phyloP scores from a whole-genome alignment of 805 yeast species.

The Yamadazyma kitorensis region DNA sequence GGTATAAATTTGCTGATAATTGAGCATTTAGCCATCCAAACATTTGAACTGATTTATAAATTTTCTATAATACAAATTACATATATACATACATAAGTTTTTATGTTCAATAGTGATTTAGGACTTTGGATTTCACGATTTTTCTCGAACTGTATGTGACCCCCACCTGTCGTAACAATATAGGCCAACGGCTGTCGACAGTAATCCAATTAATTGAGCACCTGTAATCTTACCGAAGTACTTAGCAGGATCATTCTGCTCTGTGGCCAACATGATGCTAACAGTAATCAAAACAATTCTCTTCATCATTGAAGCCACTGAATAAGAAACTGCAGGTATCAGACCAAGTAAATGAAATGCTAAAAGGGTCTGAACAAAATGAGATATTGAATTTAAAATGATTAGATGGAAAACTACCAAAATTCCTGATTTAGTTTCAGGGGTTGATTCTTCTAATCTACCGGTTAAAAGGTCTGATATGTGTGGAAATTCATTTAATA shows the following conservation, averaged over 20 bases:
- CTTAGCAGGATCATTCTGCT: conserved; percentile 34
- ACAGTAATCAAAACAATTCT: conserved; percentile 80
- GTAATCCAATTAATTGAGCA: conserved; percentile 48
- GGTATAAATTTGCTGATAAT: conserved; percentile 18
- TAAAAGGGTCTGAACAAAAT: conserved; percentile 74
- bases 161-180: conserved; percentile 68
- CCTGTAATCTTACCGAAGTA: conserved; percentile 38
- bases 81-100: neutral
- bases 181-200: conserved; percentile 52
- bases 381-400: conserved; percentile 67
- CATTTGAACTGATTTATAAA: no score
- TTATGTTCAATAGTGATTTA: neutral
- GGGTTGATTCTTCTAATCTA: conserved; percentile 13
- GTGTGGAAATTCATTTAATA: conserved; percentile 55
- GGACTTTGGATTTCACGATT: neutral
- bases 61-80: no score
- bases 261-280: conserved; percentile 55
- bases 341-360: conserved; percentile 80
- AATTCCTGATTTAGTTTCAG: conserved; percentile 19
- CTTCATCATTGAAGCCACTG: conserved; percentile 84
- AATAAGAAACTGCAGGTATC: conserved; percentile 80
- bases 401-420: conserved; percentile 48
- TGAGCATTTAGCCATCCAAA: conserved; percentile 45
- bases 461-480: conserved; percentile 15
- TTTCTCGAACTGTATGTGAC: conserved; percentile 15